Evolutionary conservation across 1,284 basidiomycete genomes (phyloP).

Genomic region (Bondarzewia mesenterica): DNA sequence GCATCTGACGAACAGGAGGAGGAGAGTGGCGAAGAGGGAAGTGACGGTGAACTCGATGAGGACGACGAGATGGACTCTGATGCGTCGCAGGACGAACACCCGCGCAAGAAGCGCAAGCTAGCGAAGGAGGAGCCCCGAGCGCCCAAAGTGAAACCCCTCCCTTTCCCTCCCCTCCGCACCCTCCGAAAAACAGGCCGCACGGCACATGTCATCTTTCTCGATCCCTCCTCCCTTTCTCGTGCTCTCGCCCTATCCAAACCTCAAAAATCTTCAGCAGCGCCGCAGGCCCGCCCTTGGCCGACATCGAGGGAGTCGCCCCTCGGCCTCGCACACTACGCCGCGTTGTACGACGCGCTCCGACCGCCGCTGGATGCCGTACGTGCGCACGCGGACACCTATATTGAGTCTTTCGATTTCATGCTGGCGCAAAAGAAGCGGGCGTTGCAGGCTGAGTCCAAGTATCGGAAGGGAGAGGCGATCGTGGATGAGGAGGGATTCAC

Average conservation of each 20-base stretch:
- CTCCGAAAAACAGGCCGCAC: slow-evolving; percentile 56
- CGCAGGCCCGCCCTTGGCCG: slow-evolving; percentile 53
- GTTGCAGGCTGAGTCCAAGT: slow-evolving; percentile 42
- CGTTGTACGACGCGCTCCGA: slow-evolving; percentile 54
- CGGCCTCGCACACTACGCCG: slow-evolving; percentile 65
- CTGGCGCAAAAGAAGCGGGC: slow-evolving; percentile 45
- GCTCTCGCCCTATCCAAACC: slow-evolving; percentile 39
- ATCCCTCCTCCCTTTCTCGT: slow-evolving; percentile 60
- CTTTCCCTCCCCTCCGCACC: slow-evolving; percentile 42
- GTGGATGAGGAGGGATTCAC: slow-evolving; percentile 93
- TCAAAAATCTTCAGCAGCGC: not conserved
- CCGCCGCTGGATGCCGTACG: slow-evolving; percentile 67
- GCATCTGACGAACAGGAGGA: slow-evolving; percentile 30
- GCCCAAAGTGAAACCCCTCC: slow-evolving; percentile 43
- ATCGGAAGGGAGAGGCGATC: slow-evolving; percentile 73
- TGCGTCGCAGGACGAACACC: slow-evolving; percentile 25
- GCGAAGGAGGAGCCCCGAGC: slow-evolving; percentile 31
- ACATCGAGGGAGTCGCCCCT: slow-evolving; percentile 42
- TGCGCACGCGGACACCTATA: slow-evolving; percentile 68
- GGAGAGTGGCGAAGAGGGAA: slow-evolving; percentile 1
- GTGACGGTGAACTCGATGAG: not conserved
- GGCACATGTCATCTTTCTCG: slow-evolving; percentile 75
- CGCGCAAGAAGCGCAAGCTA: slow-evolving; percentile 41
- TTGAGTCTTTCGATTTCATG: slow-evolving; percentile 72
- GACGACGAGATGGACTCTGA: slow-evolving; percentile 16